Conservation (phyloP, 2,329 filamentous ascomycete genomes). For the Paracoccidioides lutzii region DNA sequence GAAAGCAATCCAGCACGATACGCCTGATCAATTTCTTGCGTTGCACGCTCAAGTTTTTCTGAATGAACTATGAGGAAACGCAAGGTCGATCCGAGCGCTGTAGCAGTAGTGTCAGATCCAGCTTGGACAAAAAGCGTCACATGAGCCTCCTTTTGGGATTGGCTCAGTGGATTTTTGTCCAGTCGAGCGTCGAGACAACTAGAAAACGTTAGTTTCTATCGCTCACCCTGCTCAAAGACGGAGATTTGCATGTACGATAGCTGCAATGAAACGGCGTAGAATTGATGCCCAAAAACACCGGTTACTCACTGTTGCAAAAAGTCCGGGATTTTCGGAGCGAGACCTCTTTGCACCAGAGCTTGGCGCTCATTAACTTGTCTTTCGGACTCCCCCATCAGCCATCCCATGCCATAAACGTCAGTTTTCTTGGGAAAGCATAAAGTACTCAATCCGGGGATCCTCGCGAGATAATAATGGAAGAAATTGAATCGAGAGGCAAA, state of each 20-base stretch:
- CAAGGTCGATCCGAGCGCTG: constrained; percentile 21
- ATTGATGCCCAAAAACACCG: neutral
- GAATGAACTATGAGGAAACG: constrained; percentile 18
- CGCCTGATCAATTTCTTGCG: constrained; percentile 16
- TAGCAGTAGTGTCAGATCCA: constrained; percentile 25
- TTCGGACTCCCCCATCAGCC: constrained; percentile 26
- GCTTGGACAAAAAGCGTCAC: constrained; percentile 27
- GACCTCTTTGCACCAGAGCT: neutral
- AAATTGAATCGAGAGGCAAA: constrained; percentile 24
- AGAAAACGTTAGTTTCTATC: neutral
- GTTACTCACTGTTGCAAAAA: constrained; percentile 22
- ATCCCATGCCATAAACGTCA: constrained; percentile 24
- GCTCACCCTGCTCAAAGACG: neutral
- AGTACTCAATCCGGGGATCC: constrained; percentile 9
- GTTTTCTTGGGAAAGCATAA: constrained; percentile 19
- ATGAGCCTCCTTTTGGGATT: constrained; percentile 24
- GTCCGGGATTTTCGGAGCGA: constrained; percentile 15
- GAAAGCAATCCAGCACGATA: constrained; percentile 2
- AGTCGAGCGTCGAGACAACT: constrained; percentile 23
- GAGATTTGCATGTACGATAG: neutral
- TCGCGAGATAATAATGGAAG: constrained; percentile 23
- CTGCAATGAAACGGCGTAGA: neutral
- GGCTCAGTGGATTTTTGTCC: constrained; percentile 19
- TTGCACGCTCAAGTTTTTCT: constrained; percentile 2
- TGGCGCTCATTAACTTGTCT: constrained; percentile 20